Conservation (phyloP, 805 yeast genomes). For the Saitoella complicata region DNA sequence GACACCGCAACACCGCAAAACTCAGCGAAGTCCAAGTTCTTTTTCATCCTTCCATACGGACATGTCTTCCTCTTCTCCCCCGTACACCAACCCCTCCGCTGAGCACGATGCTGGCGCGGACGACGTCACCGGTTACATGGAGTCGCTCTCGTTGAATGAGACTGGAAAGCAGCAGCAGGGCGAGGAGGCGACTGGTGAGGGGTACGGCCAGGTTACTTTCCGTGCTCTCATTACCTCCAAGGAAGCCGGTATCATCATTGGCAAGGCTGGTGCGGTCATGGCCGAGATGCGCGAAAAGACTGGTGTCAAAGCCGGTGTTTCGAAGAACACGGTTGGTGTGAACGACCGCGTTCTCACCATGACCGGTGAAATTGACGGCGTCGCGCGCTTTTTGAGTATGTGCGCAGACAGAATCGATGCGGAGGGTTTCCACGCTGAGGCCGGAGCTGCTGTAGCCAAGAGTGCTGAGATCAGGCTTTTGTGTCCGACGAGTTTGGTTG, state of each 20-base stretch:
- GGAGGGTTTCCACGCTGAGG: slow-evolving; percentile 17
- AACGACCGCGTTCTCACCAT: slow-evolving; percentile 71
- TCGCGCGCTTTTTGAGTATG: slow-evolving; percentile 25
- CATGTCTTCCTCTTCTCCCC: too few relatives aligned
- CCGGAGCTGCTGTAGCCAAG: slow-evolving; percentile 28
- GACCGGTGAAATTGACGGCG: slow-evolving; percentile 52
- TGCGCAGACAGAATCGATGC: not conserved
- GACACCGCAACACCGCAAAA: too few relatives aligned
- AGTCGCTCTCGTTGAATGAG: too few relatives aligned
- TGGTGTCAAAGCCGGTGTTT: slow-evolving; percentile 71
- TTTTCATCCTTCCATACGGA: too few relatives aligned
- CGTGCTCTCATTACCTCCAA: slow-evolving; percentile 61
- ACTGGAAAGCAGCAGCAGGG: too few relatives aligned
- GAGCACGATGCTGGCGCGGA: too few relatives aligned
- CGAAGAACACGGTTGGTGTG: slow-evolving; percentile 63
- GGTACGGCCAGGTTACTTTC: slow-evolving; percentile 13
- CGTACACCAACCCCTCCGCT: too few relatives aligned
- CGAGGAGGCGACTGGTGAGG: too few relatives aligned
- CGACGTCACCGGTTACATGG: too few relatives aligned
- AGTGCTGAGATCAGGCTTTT: slow-evolving; percentile 48
- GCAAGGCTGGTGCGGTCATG: slow-evolving; percentile 66
- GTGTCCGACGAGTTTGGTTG: slow-evolving; percentile 73
- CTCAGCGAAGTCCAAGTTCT: too few relatives aligned
- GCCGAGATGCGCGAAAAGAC: slow-evolving; percentile 60
- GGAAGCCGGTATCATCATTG: slow-evolving; percentile 83